Percentiles rank a stretch among this genome's conserved stretches.
phyloP scores from a whole-genome alignment of 2,329 filamentous ascomycete genomes.

The Trichoderma guizhouense region DNA sequence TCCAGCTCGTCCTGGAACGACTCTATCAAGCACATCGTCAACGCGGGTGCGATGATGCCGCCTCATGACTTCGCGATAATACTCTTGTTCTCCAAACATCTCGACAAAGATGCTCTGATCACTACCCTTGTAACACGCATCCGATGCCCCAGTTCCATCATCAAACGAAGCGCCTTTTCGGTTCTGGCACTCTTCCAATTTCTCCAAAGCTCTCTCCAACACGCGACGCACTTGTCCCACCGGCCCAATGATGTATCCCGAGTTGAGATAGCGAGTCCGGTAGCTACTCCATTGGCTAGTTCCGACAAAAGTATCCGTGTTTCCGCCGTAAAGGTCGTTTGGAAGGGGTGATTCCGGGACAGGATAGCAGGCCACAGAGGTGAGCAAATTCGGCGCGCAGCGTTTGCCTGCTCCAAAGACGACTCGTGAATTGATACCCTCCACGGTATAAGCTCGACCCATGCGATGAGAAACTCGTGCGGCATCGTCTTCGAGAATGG shows the following conservation, averaged over 20 bases:
- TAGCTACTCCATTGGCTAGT: constrained; percentile 21
- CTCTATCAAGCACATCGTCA: constrained; percentile 23
- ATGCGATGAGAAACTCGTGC: constrained; percentile 24
- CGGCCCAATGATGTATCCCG: constrained; percentile 28
- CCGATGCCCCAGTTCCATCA: constrained; percentile 16
- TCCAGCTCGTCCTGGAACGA: constrained; percentile 24
- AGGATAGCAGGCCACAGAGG: constrained; percentile 28
- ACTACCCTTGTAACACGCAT: constrained; percentile 26
- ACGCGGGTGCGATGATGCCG: constrained; percentile 24
- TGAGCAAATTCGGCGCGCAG: constrained; percentile 27
- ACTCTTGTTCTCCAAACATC: constrained; percentile 31
- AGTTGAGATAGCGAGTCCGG: constrained; percentile 28
- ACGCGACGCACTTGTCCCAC: constrained; percentile 25
- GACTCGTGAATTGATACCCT: constrained; percentile 25
- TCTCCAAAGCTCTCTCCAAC: constrained; percentile 24
- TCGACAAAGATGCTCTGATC: constrained; percentile 31
- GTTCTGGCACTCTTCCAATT: constrained; percentile 23
- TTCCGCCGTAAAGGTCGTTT: constrained; percentile 22
- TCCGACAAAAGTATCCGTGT: constrained; percentile 26
- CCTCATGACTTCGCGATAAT: constrained; percentile 30
- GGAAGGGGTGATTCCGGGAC: constrained; percentile 30
- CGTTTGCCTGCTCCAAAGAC: constrained; percentile 30
- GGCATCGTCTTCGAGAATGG: constrained; percentile 25
- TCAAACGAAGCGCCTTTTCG: constrained; percentile 19
- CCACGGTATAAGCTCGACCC: constrained; percentile 24